phyloP scores from a whole-genome alignment of 2,329 filamentous ascomycete genomes.

The Pestalotiopsis sp. region DNA sequence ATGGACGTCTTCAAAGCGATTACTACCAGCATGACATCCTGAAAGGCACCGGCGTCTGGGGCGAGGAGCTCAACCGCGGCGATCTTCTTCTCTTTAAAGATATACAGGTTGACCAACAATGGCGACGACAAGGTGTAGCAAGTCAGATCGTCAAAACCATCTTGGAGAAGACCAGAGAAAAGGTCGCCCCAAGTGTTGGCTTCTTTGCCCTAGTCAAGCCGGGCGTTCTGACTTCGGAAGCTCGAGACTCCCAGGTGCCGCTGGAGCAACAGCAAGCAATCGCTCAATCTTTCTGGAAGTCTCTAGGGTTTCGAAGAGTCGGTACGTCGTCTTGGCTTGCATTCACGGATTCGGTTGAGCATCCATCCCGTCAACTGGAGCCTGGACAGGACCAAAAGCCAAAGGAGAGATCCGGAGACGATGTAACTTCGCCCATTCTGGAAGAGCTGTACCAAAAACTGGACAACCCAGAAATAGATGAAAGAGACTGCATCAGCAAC shows the following conservation, averaged over 20 bases:
- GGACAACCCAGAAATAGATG: not conserved
- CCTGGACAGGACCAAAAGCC: not conserved
- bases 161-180: slow-evolving; percentile 25
- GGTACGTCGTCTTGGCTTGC: slow-evolving; percentile 34
- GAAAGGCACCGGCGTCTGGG: slow-evolving; percentile 32
- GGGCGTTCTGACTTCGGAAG: slow-evolving; percentile 17
- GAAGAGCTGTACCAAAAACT: not conserved
- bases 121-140: slow-evolving; percentile 31
- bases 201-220: slow-evolving; percentile 24
- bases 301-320: slow-evolving; percentile 34
- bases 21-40: slow-evolving; percentile 29
- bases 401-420: not conserved
- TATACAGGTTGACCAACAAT: slow-evolving; percentile 16
- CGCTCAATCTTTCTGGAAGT: slow-evolving; percentile 24
- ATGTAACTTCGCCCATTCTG: not conserved
- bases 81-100: slow-evolving; percentile 27
- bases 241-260: not conserved
- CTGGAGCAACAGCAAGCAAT: not conserved
- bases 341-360: slow-evolving; percentile 25
- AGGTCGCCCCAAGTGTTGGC: slow-evolving; percentile 7
- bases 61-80: slow-evolving; percentile 30
- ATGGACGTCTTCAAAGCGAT: slow-evolving; percentile 36
- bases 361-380: slow-evolving; percentile 25
- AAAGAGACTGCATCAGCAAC: not conserved
- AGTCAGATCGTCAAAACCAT: slow-evolving; percentile 30